Conservation (phyloP, 495 filamentous ascomycete species). For the Astrothelium macrocarpum region DNA sequence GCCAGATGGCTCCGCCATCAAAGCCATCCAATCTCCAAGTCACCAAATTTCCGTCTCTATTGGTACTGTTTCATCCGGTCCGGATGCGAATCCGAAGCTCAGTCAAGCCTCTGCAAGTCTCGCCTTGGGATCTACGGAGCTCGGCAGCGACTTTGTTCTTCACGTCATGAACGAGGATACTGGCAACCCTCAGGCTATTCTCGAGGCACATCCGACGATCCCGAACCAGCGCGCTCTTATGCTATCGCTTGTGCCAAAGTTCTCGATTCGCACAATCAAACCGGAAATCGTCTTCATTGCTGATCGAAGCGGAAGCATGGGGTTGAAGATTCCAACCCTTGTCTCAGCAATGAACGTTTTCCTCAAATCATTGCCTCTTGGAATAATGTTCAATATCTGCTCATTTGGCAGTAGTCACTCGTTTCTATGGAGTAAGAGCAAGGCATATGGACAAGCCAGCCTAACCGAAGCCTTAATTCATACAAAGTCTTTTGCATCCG, state of each 20-base stretch:
- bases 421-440: slow-evolving; percentile 52
- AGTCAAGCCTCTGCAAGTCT: slow-evolving; percentile 53
- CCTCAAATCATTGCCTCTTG: slow-evolving; percentile 57
- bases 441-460: slow-evolving; percentile 42
- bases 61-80: slow-evolving; percentile 43
- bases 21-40: slow-evolving; percentile 52
- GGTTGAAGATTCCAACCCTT: slow-evolving; percentile 43
- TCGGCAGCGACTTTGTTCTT: slow-evolving; percentile 46
- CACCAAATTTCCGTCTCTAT: slow-evolving; percentile 56
- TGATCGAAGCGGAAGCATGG: slow-evolving; percentile 62
- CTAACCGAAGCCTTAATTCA: slow-evolving; percentile 43
- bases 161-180: slow-evolving; percentile 47
- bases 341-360: slow-evolving; percentile 53
- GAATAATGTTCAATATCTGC: slow-evolving; percentile 65
- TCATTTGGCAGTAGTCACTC: slow-evolving; percentile 49
- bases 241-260: slow-evolving; percentile 57
- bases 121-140: slow-evolving; percentile 36
- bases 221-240: slow-evolving; percentile 54
- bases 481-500: slow-evolving; percentile 39
- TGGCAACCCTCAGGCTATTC: slow-evolving; percentile 47
- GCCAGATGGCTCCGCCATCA: slow-evolving; percentile 45
- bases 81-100: slow-evolving; percentile 39
- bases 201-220: slow-evolving; percentile 53
- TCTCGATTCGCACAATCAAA: slow-evolving; percentile 41
- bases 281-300: slow-evolving; percentile 64